Conservation (phyloP, 306 rosid species). For the Trifolium subterraneum region DNA sequence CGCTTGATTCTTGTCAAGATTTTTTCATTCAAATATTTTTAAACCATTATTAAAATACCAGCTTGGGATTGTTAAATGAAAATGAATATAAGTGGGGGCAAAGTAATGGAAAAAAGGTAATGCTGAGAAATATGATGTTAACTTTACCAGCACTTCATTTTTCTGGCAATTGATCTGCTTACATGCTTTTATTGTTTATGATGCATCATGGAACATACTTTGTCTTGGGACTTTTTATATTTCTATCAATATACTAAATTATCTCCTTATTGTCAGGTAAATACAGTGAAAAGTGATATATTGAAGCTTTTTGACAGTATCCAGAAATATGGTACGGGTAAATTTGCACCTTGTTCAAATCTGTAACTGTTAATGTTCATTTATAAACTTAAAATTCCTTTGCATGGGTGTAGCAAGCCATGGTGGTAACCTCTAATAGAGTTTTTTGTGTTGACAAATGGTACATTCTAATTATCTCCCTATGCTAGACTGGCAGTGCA, state of each 20-base stretch:
- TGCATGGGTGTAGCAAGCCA: slow-evolving; percentile 10
- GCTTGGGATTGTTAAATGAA: slow-evolving; percentile 5
- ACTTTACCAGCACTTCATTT: background rate
- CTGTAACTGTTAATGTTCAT: slow-evolving; percentile 6
- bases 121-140: slow-evolving; percentile 15
- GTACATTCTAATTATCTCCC: slow-evolving; percentile 7
- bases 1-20: background rate
- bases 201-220: slow-evolving; percentile 13
- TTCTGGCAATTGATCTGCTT: slow-evolving; percentile 6
- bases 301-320: slow-evolving; percentile 92
- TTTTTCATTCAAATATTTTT: slow-evolving; percentile 22
- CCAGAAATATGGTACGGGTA: slow-evolving; percentile 85
- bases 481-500: background rate
- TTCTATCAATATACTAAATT: slow-evolving; percentile 40
- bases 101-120: slow-evolving; percentile 21
- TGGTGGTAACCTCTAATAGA: slow-evolving; percentile 24
- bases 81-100: slow-evolving; percentile 13
- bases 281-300: slow-evolving; percentile 76
- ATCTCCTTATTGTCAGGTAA: slow-evolving; percentile 63
- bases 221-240: slow-evolving; percentile 3
- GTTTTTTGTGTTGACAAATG: slow-evolving; percentile 5
- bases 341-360: slow-evolving; percentile 17
- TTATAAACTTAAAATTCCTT: background rate
- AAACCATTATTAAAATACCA: slow-evolving; percentile 4
- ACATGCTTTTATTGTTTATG: slow-evolving; percentile 32